Conservation (phyloP, 306 rosid genomes). For the Lathyrus tuberosus region DNA sequence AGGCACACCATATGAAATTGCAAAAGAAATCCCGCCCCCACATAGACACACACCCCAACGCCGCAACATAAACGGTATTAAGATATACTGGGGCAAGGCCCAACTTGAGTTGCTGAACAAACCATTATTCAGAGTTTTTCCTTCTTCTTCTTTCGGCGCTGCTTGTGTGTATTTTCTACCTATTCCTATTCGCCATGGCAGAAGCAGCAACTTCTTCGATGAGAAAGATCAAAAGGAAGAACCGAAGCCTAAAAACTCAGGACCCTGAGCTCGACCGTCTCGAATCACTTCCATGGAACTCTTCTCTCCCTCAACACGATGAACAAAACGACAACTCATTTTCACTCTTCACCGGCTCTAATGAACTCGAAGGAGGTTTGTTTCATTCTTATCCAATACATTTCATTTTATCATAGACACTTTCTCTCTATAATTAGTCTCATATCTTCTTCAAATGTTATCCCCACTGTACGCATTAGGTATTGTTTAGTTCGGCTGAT, state of each 20-base stretch:
- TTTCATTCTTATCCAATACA: constrained; percentile 14
- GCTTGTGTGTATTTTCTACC: not conserved
- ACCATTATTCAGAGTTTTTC: not conserved
- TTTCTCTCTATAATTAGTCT: too few relatives aligned
- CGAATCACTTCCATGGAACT: too few relatives aligned
- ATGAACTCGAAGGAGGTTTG: constrained; percentile 93
- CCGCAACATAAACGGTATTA: too few relatives aligned
- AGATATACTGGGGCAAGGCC: too few relatives aligned
- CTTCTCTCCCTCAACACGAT: constrained; percentile 48
- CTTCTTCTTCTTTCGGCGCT: not conserved
- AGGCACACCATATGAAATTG: too few relatives aligned
- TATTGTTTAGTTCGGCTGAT: not conserved
- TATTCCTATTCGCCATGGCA: constrained; percentile 41
- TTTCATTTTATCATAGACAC: not conserved
- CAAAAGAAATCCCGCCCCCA: too few relatives aligned
- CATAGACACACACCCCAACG: too few relatives aligned
- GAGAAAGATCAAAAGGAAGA: constrained; percentile 54
- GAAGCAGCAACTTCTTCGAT: constrained; percentile 24
- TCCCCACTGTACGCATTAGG: too few relatives aligned
- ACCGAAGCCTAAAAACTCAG: constrained; percentile 27
- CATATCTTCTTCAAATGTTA: too few relatives aligned
- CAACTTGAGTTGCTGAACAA: not conserved
- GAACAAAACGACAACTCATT: constrained; percentile 49
- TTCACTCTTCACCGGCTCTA: constrained; percentile 60
- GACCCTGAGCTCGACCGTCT: constrained; percentile 62